Conservation (phyloP, 2,329 filamentous ascomycete species). For the Huntiella savannae region DNA sequence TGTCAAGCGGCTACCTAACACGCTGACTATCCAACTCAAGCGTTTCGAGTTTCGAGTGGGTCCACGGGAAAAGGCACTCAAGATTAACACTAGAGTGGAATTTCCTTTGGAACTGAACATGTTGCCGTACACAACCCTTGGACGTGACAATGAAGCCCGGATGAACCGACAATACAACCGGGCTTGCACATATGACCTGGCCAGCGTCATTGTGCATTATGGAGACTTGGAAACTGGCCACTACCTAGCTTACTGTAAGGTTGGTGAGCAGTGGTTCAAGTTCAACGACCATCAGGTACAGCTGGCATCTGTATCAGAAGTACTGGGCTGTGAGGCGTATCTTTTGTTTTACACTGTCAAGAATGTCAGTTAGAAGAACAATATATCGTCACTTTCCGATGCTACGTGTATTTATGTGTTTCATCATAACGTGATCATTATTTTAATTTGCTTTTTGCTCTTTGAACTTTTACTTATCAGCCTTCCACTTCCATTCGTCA, state of each 20-base stretch:
- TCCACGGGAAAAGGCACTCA: slow-evolving; percentile 51
- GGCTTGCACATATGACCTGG: slow-evolving; percentile 66
- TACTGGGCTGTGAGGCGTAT: slow-evolving; percentile 73
- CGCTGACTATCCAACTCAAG: slow-evolving; percentile 84
- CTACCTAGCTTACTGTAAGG: slow-evolving; percentile 74
- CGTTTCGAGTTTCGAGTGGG: slow-evolving; percentile 56
- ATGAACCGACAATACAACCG: slow-evolving; percentile 36
- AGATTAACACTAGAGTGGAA: slow-evolving; percentile 70
- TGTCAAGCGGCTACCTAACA: slow-evolving; percentile 70
- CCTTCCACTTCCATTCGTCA: slow-evolving; percentile 28
- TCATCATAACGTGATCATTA: background rate
- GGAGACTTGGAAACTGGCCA: slow-evolving; percentile 86
- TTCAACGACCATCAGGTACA: slow-evolving; percentile 94
- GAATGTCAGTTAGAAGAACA: slow-evolving; percentile 21
- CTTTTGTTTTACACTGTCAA: slow-evolving; percentile 70
- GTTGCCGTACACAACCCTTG: slow-evolving; percentile 66
- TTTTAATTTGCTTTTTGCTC: slow-evolving; percentile 8
- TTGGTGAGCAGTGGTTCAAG: slow-evolving; percentile 77
- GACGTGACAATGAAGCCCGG: slow-evolving; percentile 29
- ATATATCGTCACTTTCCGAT: background rate
- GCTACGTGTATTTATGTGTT: background rate
- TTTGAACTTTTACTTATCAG: slow-evolving; percentile 8
- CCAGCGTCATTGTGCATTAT: slow-evolving; percentile 81
- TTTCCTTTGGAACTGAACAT: slow-evolving; percentile 82
- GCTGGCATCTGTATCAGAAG: slow-evolving; percentile 63